phyloP scores from a whole-genome alignment of 768 basidiomycete species.

The Amanita rimosa region DNA sequence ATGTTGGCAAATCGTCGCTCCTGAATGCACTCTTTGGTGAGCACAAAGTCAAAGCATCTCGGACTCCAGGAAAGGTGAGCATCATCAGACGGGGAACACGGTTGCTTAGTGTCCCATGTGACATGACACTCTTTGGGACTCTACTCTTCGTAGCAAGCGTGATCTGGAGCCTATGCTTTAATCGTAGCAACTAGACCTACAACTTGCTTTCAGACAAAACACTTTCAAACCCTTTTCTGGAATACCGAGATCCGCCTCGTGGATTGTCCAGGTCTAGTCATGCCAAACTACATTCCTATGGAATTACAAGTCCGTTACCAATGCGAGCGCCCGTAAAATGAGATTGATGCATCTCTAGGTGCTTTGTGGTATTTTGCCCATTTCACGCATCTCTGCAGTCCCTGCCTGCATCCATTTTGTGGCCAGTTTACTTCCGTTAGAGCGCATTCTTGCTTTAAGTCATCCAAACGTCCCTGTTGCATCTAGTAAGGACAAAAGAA shows the following conservation, averaged over 20 bases:
- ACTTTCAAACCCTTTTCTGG: conserved; percentile 91
- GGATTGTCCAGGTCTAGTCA: conserved; percentile 92
- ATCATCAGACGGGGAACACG: not conserved
- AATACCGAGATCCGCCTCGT: conserved; percentile 79
- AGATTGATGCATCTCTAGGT: conserved; percentile 29
- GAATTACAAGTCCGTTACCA: conserved; percentile 55
- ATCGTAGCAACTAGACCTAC: not conserved
- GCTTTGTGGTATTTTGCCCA: conserved; percentile 61
- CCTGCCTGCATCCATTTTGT: conserved; percentile 73
- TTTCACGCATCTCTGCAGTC: conserved; percentile 75
- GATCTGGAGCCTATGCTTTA: too few species aligned
- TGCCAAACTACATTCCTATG: conserved; percentile 76
- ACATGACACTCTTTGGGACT: too few species aligned
- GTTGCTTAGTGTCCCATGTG: too few species aligned
- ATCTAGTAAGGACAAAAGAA: conserved; percentile 53
- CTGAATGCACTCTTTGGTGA: conserved; percentile 85
- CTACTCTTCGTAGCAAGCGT: too few species aligned
- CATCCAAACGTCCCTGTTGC: conserved; percentile 33
- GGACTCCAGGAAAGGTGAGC: conserved; percentile 75
- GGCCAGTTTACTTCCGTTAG: conserved; percentile 62
- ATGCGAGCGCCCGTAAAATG: conserved; percentile 1
- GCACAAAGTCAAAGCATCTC: conserved; percentile 69
- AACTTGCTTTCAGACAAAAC: conserved; percentile 60
- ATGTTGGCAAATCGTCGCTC: conserved; percentile 90
- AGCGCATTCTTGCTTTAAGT: conserved; percentile 48